Evolutionary conservation across 2,329 filamentous ascomycete genomes (phyloP), one percentile per base, ranked within the genome.

Genomic region (Cladophialophora exuberans): DNA sequence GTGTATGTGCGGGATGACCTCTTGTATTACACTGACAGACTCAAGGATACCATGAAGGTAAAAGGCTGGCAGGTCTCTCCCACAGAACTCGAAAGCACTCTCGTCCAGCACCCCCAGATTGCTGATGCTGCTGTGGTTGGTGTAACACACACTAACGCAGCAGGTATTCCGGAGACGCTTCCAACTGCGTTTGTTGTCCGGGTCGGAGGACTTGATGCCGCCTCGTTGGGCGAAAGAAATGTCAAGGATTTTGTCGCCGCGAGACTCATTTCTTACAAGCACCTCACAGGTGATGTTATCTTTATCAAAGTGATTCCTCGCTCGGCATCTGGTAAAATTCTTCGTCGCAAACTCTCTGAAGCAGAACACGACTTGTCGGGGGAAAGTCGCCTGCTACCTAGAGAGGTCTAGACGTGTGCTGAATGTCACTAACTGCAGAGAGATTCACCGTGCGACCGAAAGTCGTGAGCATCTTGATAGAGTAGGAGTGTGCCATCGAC

Each of bases 291-390:
- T 4, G 76, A 76, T 0, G 71, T 80, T 6, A 63, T 74, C 18
- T 80, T 80, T 49, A 72, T 79, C 11, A 72, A 78, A 39, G 66
- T 73, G 23, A 77, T 81, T 28, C 78, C 78, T 3, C 75, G 76
- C 42, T 76, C 75, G 2, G 68, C 76, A 0, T 78, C 76, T 54
- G 78, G 78, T 11, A 81, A 81, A 66, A 78, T 80, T 45, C 69
- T 76, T 54, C 67, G 73, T 6, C 48, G 45, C 23, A 31, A 51
- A 6, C 53, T 64, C 4, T 15, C 42, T 4, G 44, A 56, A 7
- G 38, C 36, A 10, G 46, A 52, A 30, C 28, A 41, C 36, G 56
- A 55, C 18, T 35, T 39, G n/a, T n/a, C n/a, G 28, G 15, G 10
- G 25, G 53, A 30, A 43, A 15, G 43, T 9, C 6, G 6, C 22